phyloP scores from a whole-genome alignment of 2,329 filamentous ascomycete species.

The Colletotrichum siamense region DNA sequence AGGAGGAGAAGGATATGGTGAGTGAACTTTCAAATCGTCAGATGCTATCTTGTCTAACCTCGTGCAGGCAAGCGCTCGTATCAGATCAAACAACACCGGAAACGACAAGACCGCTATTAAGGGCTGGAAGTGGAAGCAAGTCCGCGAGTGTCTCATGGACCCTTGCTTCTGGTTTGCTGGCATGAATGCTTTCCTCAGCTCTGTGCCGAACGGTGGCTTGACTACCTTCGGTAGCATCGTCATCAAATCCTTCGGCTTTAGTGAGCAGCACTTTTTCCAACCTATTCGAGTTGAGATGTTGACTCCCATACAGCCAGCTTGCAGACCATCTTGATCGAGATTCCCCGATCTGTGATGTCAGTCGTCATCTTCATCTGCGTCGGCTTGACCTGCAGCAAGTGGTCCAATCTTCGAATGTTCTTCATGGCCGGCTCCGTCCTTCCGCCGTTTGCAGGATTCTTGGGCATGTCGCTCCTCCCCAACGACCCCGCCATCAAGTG shows the following conservation, averaged over 20 bases:
- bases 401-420: conserved; percentile 39
- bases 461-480: conserved; percentile 38
- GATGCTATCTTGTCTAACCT: background rate
- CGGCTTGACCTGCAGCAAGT: conserved; percentile 35
- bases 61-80: conserved; percentile 32
- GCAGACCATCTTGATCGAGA: conserved; percentile 40
- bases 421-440: conserved; percentile 42
- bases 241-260: conserved; percentile 39
- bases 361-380: conserved; percentile 40
- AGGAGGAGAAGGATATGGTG: conserved; percentile 39
- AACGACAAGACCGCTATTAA: conserved; percentile 41
- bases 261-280: conserved; percentile 18
- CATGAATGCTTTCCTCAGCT: conserved; percentile 39
- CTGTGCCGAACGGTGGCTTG: conserved; percentile 40
- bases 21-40: background rate
- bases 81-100: conserved; percentile 40
- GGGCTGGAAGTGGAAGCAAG: conserved; percentile 42
- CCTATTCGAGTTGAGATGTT: accelerated
- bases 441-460: conserved; percentile 39
- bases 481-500: conserved; percentile 39
- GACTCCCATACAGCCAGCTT: conserved; percentile 31
- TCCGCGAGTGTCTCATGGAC: conserved; percentile 37
- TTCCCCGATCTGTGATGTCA: conserved; percentile 36
- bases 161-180: conserved; percentile 43
- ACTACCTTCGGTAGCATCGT: conserved; percentile 40